Base-by-base conservation (phyloP, 768 basidiomycete genomes). In the Termitomyces bulborhizus region DNA sequence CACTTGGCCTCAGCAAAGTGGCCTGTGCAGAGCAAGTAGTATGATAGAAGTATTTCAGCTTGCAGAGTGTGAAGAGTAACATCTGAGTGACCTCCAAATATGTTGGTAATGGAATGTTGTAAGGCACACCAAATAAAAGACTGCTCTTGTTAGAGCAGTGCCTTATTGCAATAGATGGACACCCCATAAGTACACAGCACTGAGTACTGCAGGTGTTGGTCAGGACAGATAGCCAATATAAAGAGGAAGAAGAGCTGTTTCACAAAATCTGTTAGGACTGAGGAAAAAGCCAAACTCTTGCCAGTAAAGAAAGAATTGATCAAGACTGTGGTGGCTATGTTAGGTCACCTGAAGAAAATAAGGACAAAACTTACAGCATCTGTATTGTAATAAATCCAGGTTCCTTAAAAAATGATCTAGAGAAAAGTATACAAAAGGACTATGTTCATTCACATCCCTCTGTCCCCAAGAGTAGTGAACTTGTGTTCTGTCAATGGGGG, bases 261-360 rank as follows among this genome's bases (percentile, higher is more conserved):
- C 70, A 45, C 76, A 76, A 58, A 85, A 78, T 32, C 82, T 75
- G 7, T 74, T 54, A 6, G 68, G 61, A 54, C 75, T 68, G 53
- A 91, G 78, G 67, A 89, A 90, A 63, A 90, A 83, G 4, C 85
- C 85, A 55, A 88, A 76, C 60, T 83, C 77, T 36, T 72, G 65
- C 0, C 79, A 75, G 60, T 87, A 75, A 15, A 77, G 79, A 11
- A 83, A 65, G 63, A 92, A 84, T 27, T 71, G 71, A 62, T 84
- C 79, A 3, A 86, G 65, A 37, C 86, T 88, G 48, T n/a, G 40
- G 36, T 36, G 11, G 46, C 24, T 60, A 52, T 24, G 37, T 60
- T 45, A 55, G 48, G 31, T 24, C 48, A 40, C 57, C 49, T 11
- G 39, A 7, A 12, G 34, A 32, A 12, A 48, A 46, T 7, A 12